Conservation (phyloP, 352 stramenopile genomes). For the Phytopythium montanum region DNA sequence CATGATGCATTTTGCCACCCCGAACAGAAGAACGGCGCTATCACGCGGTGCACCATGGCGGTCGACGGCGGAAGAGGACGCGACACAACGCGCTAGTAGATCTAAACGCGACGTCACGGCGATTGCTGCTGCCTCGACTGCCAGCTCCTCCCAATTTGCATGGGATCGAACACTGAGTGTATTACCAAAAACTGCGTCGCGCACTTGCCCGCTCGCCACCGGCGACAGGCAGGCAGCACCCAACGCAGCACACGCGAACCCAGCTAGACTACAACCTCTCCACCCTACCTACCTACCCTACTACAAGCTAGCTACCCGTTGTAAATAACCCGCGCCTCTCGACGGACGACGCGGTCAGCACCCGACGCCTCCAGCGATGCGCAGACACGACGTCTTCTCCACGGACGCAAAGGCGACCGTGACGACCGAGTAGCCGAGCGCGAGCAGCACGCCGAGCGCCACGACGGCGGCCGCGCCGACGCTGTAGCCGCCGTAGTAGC, state of each 20-base stretch:
- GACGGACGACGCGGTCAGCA: conserved; percentile 18
- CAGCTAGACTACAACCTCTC: neutral
- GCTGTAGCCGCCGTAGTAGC: conserved; percentile 60
- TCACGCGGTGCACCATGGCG: too few species aligned
- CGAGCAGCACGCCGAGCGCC: conserved; percentile 23
- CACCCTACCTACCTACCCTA: neutral
- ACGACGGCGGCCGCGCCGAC: conserved; percentile 36
- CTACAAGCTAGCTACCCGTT: neutral
- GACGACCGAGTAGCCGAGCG: conserved; percentile 38
- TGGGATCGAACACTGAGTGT: too few species aligned
- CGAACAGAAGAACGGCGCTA: too few species aligned
- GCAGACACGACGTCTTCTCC: conserved; percentile 56
- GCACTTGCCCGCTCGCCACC: too few species aligned
- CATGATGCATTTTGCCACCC: too few species aligned
- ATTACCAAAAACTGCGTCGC: too few species aligned
- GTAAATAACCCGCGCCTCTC: conserved; percentile 2
- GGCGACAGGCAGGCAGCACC: too few species aligned
- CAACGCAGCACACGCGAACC: too few species aligned
- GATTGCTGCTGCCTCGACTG: neutral
- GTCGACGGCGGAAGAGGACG: too few species aligned
- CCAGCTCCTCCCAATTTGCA: neutral
- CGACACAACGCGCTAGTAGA: too few species aligned
- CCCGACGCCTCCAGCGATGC: conserved; percentile 52
- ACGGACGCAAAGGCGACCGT: conserved; percentile 44
- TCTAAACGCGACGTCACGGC: too few species aligned